A percentile compares a stretch with the other conserved stretches of the same genome.
These are phyloP conservation scores for Penicillium hordei DNA, from an alignment of 2,329 filamentous ascomycete genomes.

Conservation along the genomic window DNA sequence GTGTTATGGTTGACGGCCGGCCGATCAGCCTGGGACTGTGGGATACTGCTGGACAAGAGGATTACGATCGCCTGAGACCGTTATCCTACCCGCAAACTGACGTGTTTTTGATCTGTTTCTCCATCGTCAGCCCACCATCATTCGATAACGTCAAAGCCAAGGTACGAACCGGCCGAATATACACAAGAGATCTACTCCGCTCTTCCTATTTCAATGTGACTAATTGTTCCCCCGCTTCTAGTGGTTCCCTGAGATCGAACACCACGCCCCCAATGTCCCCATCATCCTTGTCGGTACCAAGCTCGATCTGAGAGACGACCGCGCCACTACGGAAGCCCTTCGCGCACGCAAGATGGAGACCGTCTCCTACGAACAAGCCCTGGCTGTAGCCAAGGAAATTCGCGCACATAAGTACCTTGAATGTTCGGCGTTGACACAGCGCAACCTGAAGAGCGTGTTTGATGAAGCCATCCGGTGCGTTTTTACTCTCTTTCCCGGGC, in stretches of 20 bases:
- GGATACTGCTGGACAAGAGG: constrained; percentile 98
- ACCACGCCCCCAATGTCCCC: constrained; percentile 90
- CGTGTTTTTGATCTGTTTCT: constrained; percentile 98
- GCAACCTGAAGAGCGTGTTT: constrained; percentile 97
- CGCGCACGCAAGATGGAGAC: constrained; percentile 93
- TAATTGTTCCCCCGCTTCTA: constrained; percentile 39
- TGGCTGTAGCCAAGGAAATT: constrained; percentile 89
- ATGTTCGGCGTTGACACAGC: constrained; percentile 93
- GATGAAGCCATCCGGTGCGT: constrained; percentile 95
- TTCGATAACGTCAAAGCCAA: constrained; percentile 99
- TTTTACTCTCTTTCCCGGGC: background rate
- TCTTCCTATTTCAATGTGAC: background rate
- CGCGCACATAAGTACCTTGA: constrained; percentile 96
- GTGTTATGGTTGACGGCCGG: constrained; percentile 98
- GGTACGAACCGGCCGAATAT: constrained; percentile 53
- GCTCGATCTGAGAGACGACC: constrained; percentile 90
- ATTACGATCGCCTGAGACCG: constrained; percentile 92
- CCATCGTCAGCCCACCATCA: constrained; percentile 93
- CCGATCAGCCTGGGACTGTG: constrained; percentile 94
- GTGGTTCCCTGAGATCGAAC: constrained; percentile 98
- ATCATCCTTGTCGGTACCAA: constrained; percentile 98
- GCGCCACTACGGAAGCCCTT: constrained; percentile 75
- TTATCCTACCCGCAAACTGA: constrained; percentile 98
- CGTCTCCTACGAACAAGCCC: constrained; percentile 90
- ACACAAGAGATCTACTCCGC: background rate